Percentiles rank a stretch among this genome's conserved stretches.
Evolutionary conservation across 768 basidiomycete species (phyloP).

Genomic region (Lentinus tigrinus): DNA sequence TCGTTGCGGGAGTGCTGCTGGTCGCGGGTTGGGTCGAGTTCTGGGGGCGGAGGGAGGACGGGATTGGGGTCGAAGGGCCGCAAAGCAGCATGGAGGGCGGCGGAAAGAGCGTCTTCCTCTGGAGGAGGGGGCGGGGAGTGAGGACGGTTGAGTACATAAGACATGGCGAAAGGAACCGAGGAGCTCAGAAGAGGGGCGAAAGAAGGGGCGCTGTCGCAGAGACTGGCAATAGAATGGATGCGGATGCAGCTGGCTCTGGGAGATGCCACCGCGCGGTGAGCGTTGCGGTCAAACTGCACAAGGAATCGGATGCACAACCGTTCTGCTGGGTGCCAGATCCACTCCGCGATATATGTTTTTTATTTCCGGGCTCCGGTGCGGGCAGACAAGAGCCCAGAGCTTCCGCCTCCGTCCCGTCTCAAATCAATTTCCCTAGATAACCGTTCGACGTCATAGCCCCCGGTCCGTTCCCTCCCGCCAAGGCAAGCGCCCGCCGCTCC

Average conservation of each 20-base stretch:
- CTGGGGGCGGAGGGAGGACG: constrained; percentile 17
- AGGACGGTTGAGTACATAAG: constrained; percentile 35
- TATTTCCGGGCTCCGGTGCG: constrained; percentile 13
- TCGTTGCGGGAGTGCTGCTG: constrained; percentile 19
- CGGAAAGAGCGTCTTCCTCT: constrained; percentile 35
- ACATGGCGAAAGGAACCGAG: constrained; percentile 24
- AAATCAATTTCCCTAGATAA: background rate
- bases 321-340: background rate
- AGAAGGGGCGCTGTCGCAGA: background rate
- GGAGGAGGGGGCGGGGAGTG: constrained; percentile 31
- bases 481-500: background rate
- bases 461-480: constrained; percentile 6
- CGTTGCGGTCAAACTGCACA: background rate
- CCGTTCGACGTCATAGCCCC: constrained; percentile 9
- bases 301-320: too few species aligned
- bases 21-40: constrained; percentile 9
- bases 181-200: constrained; percentile 1
- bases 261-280: background rate
- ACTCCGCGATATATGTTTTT: constrained; percentile 1
- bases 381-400: background rate
- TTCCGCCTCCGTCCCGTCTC: background rate
- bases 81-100: constrained; percentile 40
- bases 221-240: background rate
- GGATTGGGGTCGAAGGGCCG: constrained; percentile 25
- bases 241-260: too few species aligned